These are phyloP conservation scores for Citrus trifoliata DNA, from an alignment of 345 rosid genomes.

Conservation along the genomic window DNA sequence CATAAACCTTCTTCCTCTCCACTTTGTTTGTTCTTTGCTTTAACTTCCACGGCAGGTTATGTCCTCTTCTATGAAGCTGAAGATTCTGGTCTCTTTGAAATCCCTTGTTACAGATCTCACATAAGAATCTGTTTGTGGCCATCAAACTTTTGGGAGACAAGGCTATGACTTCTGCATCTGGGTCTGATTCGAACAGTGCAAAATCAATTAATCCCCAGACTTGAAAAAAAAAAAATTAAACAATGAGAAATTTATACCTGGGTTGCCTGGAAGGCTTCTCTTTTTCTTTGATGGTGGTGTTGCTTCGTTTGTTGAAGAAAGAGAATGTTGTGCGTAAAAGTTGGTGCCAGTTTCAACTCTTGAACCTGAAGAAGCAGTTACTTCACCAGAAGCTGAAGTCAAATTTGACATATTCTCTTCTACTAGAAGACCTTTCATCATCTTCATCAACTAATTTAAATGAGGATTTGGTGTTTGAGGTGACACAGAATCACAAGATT, in stretches of 20 bases:
- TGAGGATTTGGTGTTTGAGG: slow-evolving; percentile 8
- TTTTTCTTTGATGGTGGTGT: slow-evolving; percentile 46
- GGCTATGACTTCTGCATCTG: slow-evolving; percentile 58
- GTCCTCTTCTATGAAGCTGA: slow-evolving; percentile 68
- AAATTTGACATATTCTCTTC: slow-evolving; percentile 68
- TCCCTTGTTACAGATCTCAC: slow-evolving; percentile 70
- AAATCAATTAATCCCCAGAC: background rate
- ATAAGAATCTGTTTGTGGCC: slow-evolving; percentile 49
- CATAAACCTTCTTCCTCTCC: slow-evolving; percentile 49
- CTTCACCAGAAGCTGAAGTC: slow-evolving; percentile 69
- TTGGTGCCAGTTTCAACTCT: slow-evolving; percentile 35
- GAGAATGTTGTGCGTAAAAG: slow-evolving; percentile 29
- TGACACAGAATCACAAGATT: slow-evolving; percentile 20
- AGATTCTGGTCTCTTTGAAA: slow-evolving; percentile 68
- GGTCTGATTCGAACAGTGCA: slow-evolving; percentile 35
- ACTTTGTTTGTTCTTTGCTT: slow-evolving; percentile 54
- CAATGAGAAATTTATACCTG: slow-evolving; percentile 27
- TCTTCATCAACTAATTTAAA: slow-evolving; percentile 3
- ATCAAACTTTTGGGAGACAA: slow-evolving; percentile 50
- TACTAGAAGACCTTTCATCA: slow-evolving; percentile 31
- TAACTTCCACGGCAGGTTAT: slow-evolving; percentile 66
- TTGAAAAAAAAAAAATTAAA: background rate
- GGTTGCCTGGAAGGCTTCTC: slow-evolving; percentile 59
- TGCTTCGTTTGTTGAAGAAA: slow-evolving; percentile 38
- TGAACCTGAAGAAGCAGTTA: slow-evolving; percentile 55